Percentiles rank a stretch among this genome's conserved stretches.
phyloP scores from a whole-genome alignment of 2,329 filamentous ascomycete species.

The Fusarium foetens region DNA sequence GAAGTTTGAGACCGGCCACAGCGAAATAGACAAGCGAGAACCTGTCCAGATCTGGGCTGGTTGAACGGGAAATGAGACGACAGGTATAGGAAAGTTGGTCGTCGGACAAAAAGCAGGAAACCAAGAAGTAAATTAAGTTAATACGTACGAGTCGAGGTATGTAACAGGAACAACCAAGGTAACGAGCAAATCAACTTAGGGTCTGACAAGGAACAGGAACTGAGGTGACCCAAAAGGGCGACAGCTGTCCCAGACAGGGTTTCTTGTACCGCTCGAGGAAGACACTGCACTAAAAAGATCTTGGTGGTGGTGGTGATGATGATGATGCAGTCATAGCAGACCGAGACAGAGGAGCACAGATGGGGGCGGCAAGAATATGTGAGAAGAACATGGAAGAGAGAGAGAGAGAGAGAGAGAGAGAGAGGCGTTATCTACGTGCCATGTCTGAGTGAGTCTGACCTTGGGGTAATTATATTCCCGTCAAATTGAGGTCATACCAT shows the following conservation, averaged over 20 bases:
- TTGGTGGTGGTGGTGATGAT: not conserved
- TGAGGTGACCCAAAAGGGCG: constrained; percentile 14
- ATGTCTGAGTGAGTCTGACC: not conserved
- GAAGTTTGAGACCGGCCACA: constrained; percentile 44
- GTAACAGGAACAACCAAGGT: constrained; percentile 3
- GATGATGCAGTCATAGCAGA: constrained; percentile 24
- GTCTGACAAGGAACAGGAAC: constrained; percentile 13
- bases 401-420: not conserved
- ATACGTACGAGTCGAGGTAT: constrained; percentile 8
- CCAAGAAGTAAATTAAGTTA: constrained; percentile 3
- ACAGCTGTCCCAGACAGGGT: constrained; percentile 21
- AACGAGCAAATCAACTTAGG: not conserved
- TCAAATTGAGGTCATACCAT: constrained; percentile 15
- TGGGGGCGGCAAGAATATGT: not conserved
- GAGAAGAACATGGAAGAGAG: not conserved
- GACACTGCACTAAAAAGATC: not conserved
- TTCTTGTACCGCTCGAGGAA: constrained; percentile 23
- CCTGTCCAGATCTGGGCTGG: not conserved
- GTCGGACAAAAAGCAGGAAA: constrained; percentile 5
- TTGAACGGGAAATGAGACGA: constrained; percentile 4
- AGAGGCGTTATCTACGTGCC: constrained; percentile 6
- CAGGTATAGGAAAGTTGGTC: not conserved
- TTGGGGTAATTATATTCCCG: constrained; percentile 23
- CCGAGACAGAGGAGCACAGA: not conserved
- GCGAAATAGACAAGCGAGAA: constrained; percentile 23